A percentile compares a stretch with the other conserved stretches of the same genome.
These are phyloP conservation scores for Saccharomycopsis capsularis DNA, from an alignment of 805 yeast species.

Conservation along the genomic window DNA sequence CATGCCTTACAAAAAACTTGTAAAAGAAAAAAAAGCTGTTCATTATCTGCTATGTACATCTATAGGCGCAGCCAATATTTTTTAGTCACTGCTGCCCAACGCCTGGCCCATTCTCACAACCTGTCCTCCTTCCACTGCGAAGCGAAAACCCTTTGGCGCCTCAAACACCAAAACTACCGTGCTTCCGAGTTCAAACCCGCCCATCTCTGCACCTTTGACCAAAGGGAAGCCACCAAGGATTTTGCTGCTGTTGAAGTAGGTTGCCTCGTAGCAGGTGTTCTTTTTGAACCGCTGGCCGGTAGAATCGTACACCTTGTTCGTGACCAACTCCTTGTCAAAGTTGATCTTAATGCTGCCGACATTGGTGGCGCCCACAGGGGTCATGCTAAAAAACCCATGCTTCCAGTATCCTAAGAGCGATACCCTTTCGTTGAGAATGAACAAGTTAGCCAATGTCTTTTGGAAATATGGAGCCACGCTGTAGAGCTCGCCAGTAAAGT, in stretches of 20 bases:
- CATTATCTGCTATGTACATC: too few relatives aligned
- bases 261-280: constrained; percentile 89
- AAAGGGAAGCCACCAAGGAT: constrained; percentile 82
- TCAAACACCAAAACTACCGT: constrained; percentile 97
- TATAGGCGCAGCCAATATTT: too few relatives aligned
- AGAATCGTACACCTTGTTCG: constrained; percentile 66
- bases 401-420: constrained; percentile 95
- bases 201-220: constrained; percentile 88
- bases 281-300: constrained; percentile 46
- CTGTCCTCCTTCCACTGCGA: constrained; percentile 64
- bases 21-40: background rate
- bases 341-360: constrained; percentile 92
- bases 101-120: constrained; percentile 79
- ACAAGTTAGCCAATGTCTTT: constrained; percentile 74
- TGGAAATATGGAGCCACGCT: constrained; percentile 91
- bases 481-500: constrained; percentile 90
- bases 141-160: constrained; percentile 74
- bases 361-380: constrained; percentile 98
- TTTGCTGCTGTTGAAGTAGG: constrained; percentile 72
- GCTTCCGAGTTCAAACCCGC: constrained; percentile 93
- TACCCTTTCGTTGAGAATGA: constrained; percentile 90
- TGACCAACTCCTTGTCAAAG: constrained; percentile 83
- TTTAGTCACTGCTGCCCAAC: constrained; percentile 51
- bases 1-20: too few relatives aligned
- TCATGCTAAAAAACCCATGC: constrained; percentile 96